Percentiles rank a stretch among this genome's conserved stretches.
These are phyloP conservation scores for Lactarius quietus DNA, from an alignment of 768 basidiomycete genomes.

Conservation along the genomic window DNA sequence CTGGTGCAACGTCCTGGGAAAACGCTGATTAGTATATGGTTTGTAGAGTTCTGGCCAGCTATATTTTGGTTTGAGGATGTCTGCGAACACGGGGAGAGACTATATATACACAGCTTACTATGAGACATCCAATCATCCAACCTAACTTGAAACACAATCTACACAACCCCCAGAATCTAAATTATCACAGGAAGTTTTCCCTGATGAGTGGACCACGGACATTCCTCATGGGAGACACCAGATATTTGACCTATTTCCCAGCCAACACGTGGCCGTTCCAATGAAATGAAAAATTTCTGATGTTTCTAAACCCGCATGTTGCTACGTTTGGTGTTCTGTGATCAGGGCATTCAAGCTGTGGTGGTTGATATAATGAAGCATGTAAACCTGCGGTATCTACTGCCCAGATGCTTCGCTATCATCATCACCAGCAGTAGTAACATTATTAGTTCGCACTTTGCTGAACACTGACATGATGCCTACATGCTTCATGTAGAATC, in stretches of 20 bases:
- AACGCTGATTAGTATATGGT: too few relatives aligned
- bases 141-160: too few relatives aligned
- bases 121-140: too few relatives aligned
- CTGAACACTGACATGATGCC: background rate
- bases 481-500: background rate
- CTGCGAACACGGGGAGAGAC: too few relatives aligned
- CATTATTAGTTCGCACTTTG: background rate
- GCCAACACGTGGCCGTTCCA: background rate
- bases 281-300: background rate
- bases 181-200: too few relatives aligned
- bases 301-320: background rate
- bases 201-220: background rate
- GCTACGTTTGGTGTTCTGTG: background rate
- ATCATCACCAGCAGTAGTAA: background rate
- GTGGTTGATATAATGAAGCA: background rate
- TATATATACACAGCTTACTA: too few relatives aligned
- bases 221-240: background rate
- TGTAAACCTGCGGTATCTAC: background rate
- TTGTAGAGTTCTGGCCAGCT: too few relatives aligned
- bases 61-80: too few relatives aligned
- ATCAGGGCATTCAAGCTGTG: background rate
- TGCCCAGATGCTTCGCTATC: background rate
- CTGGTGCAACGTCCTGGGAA: too few relatives aligned
- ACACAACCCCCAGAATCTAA: too few relatives aligned
- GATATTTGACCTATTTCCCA: background rate